Evolutionary conservation across 495 filamentous ascomycete species (phyloP).

Genomic region (Talaromyces stipitatus): DNA sequence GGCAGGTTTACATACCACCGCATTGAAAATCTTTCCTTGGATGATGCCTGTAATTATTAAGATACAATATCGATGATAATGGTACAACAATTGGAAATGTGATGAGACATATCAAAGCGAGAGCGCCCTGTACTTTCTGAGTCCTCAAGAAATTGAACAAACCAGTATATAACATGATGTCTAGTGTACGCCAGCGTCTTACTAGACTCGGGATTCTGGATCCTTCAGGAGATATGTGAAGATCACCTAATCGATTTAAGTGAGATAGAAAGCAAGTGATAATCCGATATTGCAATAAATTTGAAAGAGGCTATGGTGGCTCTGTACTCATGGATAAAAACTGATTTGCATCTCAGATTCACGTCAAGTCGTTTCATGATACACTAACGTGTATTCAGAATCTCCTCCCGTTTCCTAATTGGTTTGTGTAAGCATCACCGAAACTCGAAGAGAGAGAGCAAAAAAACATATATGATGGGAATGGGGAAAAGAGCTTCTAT

Average conservation of each 20-base stretch:
- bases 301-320: not conserved
- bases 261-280: not conserved
- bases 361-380: not conserved
- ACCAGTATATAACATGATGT: not conserved
- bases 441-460: not conserved
- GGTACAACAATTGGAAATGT: constrained; percentile 4
- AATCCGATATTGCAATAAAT: not conserved
- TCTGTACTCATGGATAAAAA: not conserved
- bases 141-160: constrained; percentile 2
- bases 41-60: not conserved
- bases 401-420: not conserved
- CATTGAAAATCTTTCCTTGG: constrained; percentile 2
- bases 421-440: not conserved
- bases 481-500: no score
- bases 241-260: no score
- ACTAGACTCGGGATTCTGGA: not conserved
- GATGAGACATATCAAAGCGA: constrained; percentile 5
- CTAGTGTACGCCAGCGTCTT: not conserved
- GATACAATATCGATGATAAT: not conserved
- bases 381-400: not conserved
- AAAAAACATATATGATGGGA: not conserved
- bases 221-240: not conserved
- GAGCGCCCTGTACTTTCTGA: constrained; percentile 5
- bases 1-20: constrained; percentile 3
- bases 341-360: not conserved